Evolutionary conservation across 2,329 filamentous ascomycete species (phyloP), one percentile per base, ranked within the genome.

Genomic region (Aspergillus sp.): DNA sequence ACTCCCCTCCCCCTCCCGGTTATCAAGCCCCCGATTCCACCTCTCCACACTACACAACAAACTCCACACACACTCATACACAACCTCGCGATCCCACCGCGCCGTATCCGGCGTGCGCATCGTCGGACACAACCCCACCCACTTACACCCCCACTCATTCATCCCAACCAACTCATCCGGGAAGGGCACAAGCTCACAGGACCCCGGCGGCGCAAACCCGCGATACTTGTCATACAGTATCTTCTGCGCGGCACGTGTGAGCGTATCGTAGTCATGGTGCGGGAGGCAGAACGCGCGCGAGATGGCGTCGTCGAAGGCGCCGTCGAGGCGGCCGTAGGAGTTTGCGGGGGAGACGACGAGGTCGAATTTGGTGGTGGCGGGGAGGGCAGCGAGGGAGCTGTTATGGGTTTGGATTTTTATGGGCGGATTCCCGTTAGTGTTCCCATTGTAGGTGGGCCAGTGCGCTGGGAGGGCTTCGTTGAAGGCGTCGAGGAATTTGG

Each of bases 251-350:
- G 76, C 78, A 7, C 72, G 69, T 0, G 83, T 85, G 0, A 85
- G 76, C 1, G 82, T 81, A 22, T 76, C 65, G 64, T 85, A 85
- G 56, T 81, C 76, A 25, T 78, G 68, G 4, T 63, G 62, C 0
- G 82, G 82, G 3, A 65, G 68, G 1, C 80, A 80, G 62, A 85
- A 80, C 11, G 77, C 76, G 34, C 77, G 75, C 0, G 83, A 84
- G 58, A 86, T 82, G 25, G 83, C 83, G 64, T 84, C 80, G 70
- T 85, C 83, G 64, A 85, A 86, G 52, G 78, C 82, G 30, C 84
- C 84, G 64, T 86, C 83, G 0, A 87, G 77, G 1, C 79, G 77
- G 30, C 78, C 83, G 68, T 84, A 85, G 1, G 82, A 84, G 66
- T 85, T 85, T 47, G 83, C 82, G 0, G 83, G 84, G 1, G 83